Percentiles rank a stretch among this genome's conserved stretches.
Conservation (phyloP, 371 early-diverging fungal species). For the Lichtheimia ornata region DNA sequence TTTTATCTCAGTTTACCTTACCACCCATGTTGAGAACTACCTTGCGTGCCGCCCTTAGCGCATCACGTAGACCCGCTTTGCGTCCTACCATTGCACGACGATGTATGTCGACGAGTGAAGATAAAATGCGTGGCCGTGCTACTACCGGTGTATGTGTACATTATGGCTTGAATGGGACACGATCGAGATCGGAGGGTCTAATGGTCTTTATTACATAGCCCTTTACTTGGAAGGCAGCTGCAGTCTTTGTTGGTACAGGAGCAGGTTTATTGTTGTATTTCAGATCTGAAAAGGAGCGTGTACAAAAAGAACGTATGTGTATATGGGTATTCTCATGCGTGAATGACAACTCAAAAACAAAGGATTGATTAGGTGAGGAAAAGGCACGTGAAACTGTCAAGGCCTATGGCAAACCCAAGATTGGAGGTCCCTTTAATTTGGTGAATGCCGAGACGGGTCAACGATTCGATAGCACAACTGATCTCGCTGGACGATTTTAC, state of each 20-base stretch:
- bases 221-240: slow-evolving; percentile 50
- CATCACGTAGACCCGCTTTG: background rate
- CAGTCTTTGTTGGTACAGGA: slow-evolving; percentile 61
- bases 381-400: slow-evolving; percentile 37
- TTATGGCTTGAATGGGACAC: background rate
- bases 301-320: slow-evolving; percentile 47
- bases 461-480: slow-evolving; percentile 26
- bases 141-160: slow-evolving; percentile 15
- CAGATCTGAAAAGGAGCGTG: slow-evolving; percentile 62
- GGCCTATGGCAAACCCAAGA: slow-evolving; percentile 79
- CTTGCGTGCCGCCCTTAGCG: background rate
- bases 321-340: background rate
- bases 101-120: slow-evolving; percentile 7
- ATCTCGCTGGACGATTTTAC: slow-evolving; percentile 79
- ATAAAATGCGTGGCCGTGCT: slow-evolving; percentile 12
- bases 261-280: slow-evolving; percentile 65
- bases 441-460: slow-evolving; percentile 67
- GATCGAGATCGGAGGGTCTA: background rate
- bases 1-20: background rate
- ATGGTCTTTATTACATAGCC: slow-evolving; percentile 23
- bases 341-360: background rate
- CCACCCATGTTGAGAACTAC: background rate
- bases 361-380: slow-evolving; percentile 27
- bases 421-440: slow-evolving; percentile 92
- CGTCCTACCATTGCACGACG: slow-evolving; percentile 4